A percentile compares a stretch with the other conserved stretches of the same genome.
These are phyloP conservation scores for Debaryomyces prosopidis DNA, from an alignment of 805 yeast genomes.

Conservation along the genomic window DNA sequence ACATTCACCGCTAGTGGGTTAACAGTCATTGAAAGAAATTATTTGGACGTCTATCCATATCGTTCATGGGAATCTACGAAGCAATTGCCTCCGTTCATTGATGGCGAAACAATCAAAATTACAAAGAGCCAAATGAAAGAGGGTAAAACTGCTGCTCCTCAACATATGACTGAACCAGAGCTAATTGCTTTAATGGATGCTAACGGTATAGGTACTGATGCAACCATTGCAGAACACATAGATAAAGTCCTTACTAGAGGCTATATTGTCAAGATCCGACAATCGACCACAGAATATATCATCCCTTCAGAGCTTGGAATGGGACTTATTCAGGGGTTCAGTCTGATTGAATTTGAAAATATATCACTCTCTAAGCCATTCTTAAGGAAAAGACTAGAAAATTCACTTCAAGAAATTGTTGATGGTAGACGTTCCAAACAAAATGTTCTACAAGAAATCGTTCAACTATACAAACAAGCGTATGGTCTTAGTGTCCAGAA, in stretches of 20 bases:
- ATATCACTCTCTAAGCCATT: slow-evolving; percentile 78
- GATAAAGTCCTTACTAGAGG: slow-evolving; percentile 70
- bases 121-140: slow-evolving; percentile 57
- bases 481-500: slow-evolving; percentile 49
- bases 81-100: slow-evolving; percentile 61
- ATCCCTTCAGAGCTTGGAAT: slow-evolving; percentile 84
- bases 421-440: slow-evolving; percentile 56
- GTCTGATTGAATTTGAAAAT: slow-evolving; percentile 67
- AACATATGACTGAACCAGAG: slow-evolving; percentile 86
- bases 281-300: slow-evolving; percentile 44
- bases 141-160: slow-evolving; percentile 83
- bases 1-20: slow-evolving; percentile 71
- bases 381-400: slow-evolving; percentile 74
- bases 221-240: slow-evolving; percentile 97
- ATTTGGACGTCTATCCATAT: slow-evolving; percentile 77
- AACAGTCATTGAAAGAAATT: slow-evolving; percentile 71
- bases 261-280: slow-evolving; percentile 54
- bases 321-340: slow-evolving; percentile 87
- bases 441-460: slow-evolving; percentile 55
- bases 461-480: slow-evolving; percentile 59
- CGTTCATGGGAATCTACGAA: slow-evolving; percentile 72
- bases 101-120: slow-evolving; percentile 59
- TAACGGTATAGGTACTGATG: slow-evolving; percentile 98
- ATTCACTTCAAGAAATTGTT: slow-evolving; percentile 63
- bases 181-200: slow-evolving; percentile 91